Conservation (phyloP, 805 yeast genomes). For the Brettanomyces naardenensis region DNA sequence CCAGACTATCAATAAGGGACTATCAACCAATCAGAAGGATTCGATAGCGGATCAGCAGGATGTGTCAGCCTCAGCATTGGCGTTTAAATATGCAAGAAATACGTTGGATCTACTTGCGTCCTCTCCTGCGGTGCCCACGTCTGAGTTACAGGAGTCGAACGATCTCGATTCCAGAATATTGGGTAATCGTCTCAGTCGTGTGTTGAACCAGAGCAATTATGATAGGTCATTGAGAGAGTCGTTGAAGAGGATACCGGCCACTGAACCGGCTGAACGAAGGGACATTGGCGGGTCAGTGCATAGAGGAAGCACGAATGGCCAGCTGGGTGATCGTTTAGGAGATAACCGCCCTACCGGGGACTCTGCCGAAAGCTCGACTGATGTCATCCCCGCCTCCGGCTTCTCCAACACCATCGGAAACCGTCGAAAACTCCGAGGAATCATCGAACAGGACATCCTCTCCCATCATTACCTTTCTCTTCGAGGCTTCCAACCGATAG, state of each 20-base stretch:
- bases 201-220: conserved; percentile 36
- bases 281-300: background rate
- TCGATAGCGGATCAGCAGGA: conserved; percentile 1
- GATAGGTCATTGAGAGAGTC: conserved; percentile 29
- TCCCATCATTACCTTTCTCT: conserved; percentile 45
- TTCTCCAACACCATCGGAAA: conserved; percentile 42
- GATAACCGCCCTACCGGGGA: background rate
- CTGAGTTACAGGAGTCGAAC: conserved; percentile 2
- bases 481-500: conserved; percentile 36
- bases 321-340: too few relatives aligned
- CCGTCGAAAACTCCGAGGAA: conserved; percentile 52
- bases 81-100: conserved; percentile 41
- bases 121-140: conserved; percentile 4
- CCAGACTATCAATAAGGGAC: conserved; percentile 17
- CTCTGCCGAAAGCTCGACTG: conserved; percentile 6
- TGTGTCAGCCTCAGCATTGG: conserved; percentile 15
- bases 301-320: too few relatives aligned
- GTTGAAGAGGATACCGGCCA: conserved; percentile 13
- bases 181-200: conserved; percentile 40
- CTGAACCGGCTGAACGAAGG: conserved; percentile 15
- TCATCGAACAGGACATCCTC: conserved; percentile 52
- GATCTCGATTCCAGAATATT: conserved; percentile 19
- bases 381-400: conserved; percentile 26
- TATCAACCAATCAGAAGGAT: background rate
- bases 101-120: conserved; percentile 31